Evolutionary conservation across 2,329 filamentous ascomycete genomes (phyloP).

Genomic region (Zalaria sp.): DNA sequence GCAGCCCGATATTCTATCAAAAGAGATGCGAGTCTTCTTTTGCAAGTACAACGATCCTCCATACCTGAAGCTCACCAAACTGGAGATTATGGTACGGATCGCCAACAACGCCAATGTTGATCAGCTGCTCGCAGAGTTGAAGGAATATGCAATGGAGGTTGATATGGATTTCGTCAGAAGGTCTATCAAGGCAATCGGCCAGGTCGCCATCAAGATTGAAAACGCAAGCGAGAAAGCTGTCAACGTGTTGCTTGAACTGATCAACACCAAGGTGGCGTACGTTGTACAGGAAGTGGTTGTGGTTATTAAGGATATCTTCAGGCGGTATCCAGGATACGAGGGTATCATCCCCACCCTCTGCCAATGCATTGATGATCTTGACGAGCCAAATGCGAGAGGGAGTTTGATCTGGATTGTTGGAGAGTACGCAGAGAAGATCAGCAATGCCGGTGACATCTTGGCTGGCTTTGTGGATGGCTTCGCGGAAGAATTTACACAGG

Average conservation of each 20-base stretch:
- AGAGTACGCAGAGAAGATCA: slow-evolving; percentile 98
- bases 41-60: slow-evolving; percentile 99
- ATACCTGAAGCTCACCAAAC: slow-evolving; percentile 93
- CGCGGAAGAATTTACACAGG: slow-evolving; percentile 90
- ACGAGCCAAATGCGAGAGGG: slow-evolving; percentile 81
- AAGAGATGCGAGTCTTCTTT: slow-evolving; percentile 96
- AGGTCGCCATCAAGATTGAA: slow-evolving; percentile 98
- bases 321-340: slow-evolving; percentile 95
- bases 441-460: slow-evolving; percentile 91
- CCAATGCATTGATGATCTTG: slow-evolving; percentile 90
- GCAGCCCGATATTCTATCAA: slow-evolving; percentile 90
- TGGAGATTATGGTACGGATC: slow-evolving; percentile 99
- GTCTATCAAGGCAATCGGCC: slow-evolving; percentile 89
- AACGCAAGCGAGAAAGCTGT: slow-evolving; percentile 90
- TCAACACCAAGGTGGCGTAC: slow-evolving; percentile 96
- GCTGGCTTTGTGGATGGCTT: slow-evolving; percentile 86
- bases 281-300: slow-evolving; percentile 96
- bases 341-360: slow-evolving; percentile 94
- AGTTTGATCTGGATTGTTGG: slow-evolving; percentile 98
- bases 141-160: slow-evolving; percentile 94
- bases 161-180: slow-evolving; percentile 98
- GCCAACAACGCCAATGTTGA: slow-evolving; percentile 95
- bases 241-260: slow-evolving; percentile 81
- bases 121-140: slow-evolving; percentile 82
- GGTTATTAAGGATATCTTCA: slow-evolving; percentile 97